Conservation (phyloP, 2,329 filamentous ascomycete species). For the Arthrobotrys musiformis region DNA sequence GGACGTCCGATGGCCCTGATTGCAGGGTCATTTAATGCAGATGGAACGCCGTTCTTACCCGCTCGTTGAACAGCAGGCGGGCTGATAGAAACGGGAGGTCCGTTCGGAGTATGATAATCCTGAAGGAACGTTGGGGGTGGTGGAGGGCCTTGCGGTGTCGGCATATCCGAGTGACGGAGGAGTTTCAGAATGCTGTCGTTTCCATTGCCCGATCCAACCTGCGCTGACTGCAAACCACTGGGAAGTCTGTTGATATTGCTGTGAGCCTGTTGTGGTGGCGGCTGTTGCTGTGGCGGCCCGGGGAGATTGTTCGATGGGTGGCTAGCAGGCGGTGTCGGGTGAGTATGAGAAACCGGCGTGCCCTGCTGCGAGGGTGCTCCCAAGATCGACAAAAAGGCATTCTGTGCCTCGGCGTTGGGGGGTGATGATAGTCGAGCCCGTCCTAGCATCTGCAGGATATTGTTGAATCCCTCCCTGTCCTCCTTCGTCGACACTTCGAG, state of each 20-base stretch:
- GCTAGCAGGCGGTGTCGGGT: conserved; percentile 41
- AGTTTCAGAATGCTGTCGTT: conserved; percentile 53
- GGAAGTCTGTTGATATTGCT: conserved; percentile 20
- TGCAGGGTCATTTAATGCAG: conserved; percentile 34
- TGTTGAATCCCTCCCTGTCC: conserved; percentile 68
- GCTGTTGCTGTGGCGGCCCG: conserved; percentile 34
- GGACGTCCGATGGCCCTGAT: conserved; percentile 41
- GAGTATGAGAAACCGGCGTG: conserved; percentile 49
- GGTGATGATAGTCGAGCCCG: conserved; percentile 59
- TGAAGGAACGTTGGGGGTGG: conserved; percentile 45
- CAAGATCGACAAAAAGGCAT: conserved; percentile 44
- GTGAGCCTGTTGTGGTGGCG: conserved; percentile 23
- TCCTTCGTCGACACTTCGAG: conserved; percentile 61
- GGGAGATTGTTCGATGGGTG: conserved; percentile 42
- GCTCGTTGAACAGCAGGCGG: conserved; percentile 37
- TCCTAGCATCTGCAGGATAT: conserved; percentile 67
- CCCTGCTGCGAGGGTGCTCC: conserved; percentile 49
- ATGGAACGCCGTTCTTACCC: conserved; percentile 25
- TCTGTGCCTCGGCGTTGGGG: conserved; percentile 39
- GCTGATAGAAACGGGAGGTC: conserved; percentile 43
- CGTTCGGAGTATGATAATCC: conserved; percentile 49
- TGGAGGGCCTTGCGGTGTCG: conserved; percentile 47
- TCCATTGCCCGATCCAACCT: conserved; percentile 14
- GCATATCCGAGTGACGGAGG: conserved; percentile 51
- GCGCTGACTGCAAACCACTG: conserved; percentile 13